Percentiles rank a stretch among this genome's conserved stretches.
Conservation (phyloP, 257 asterid genomes). For the Datura wrightii region DNA sequence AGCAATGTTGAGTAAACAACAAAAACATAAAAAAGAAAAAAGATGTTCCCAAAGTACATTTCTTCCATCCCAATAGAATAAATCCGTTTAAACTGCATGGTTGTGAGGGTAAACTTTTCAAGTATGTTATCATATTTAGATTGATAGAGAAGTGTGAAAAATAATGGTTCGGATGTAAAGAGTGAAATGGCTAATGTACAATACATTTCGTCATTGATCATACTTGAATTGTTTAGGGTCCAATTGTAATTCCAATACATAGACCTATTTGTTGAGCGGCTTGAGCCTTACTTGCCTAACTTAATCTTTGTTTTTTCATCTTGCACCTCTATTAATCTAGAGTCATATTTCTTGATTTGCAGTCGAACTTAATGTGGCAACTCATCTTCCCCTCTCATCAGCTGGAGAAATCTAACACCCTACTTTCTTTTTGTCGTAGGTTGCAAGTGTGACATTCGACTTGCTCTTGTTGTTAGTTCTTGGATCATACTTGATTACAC, state of each 20-base stretch:
- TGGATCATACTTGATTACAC: slow-evolving; percentile 85
- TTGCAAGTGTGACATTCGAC: slow-evolving; percentile 90
- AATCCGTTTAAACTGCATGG: too few relatives aligned
- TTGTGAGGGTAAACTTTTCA: too few relatives aligned
- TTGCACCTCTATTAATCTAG: slow-evolving; percentile 13
- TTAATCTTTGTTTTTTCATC: background rate
- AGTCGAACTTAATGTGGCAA: background rate
- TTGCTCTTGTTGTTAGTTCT: slow-evolving; percentile 82
- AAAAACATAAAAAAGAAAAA: too few relatives aligned
- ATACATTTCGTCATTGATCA: background rate
- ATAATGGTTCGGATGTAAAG: too few relatives aligned
- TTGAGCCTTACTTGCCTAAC: background rate
- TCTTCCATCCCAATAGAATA: too few relatives aligned
- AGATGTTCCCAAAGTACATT: too few relatives aligned
- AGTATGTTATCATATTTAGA: too few relatives aligned
- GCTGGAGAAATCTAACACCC: background rate
- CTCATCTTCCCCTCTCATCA: background rate
- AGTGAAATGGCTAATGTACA: background rate
- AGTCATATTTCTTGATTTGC: background rate
- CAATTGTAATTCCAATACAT: background rate
- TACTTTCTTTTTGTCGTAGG: slow-evolving; percentile 54
- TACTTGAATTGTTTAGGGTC: slow-evolving; percentile 7
- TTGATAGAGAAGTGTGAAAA: too few relatives aligned
- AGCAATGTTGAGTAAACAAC: too few relatives aligned
- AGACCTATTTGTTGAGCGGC: background rate